Evolutionary conservation across 2,329 filamentous ascomycete species (phyloP).

Genomic region (Stylonectria norvegica): DNA sequence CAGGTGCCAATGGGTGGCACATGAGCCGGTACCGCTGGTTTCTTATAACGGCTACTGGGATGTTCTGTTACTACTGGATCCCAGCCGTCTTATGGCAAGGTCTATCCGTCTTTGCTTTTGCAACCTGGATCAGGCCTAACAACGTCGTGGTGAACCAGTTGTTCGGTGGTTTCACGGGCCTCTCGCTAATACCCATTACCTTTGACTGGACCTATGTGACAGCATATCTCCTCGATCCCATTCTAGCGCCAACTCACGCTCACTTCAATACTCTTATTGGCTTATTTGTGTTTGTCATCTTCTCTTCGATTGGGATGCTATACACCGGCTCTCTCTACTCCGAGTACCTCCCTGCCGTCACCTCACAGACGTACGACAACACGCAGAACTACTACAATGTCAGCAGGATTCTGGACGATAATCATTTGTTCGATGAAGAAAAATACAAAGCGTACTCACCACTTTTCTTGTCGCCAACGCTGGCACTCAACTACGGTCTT

Average conservation of each 20-base stretch:
- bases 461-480: constrained; percentile 49
- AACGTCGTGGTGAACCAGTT: constrained; percentile 53
- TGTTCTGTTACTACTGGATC: constrained; percentile 53
- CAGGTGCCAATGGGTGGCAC: constrained; percentile 41
- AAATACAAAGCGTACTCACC: constrained; percentile 53
- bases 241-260: constrained; percentile 40
- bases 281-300: constrained; percentile 39
- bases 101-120: constrained; percentile 53
- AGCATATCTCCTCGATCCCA: constrained; percentile 40
- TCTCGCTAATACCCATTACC: constrained; percentile 52
- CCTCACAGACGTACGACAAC: constrained; percentile 54
- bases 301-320: constrained; percentile 45
- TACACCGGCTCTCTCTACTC: constrained; percentile 45
- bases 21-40: constrained; percentile 47
- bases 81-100: constrained; percentile 49
- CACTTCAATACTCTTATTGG: constrained; percentile 46
- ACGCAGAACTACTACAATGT: constrained; percentile 50
- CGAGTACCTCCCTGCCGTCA: constrained; percentile 54
- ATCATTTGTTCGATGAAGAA: constrained; percentile 45
- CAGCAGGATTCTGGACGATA: constrained; percentile 45
- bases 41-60: constrained; percentile 37
- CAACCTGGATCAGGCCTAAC: constrained; percentile 53
- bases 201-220: constrained; percentile 45
- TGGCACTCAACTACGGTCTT: constrained; percentile 36
- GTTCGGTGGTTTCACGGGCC: constrained; percentile 51